Evolutionary conservation across 139 green algal genomes (phyloP).

Genomic region (Pedinophyceae sp.): DNA sequence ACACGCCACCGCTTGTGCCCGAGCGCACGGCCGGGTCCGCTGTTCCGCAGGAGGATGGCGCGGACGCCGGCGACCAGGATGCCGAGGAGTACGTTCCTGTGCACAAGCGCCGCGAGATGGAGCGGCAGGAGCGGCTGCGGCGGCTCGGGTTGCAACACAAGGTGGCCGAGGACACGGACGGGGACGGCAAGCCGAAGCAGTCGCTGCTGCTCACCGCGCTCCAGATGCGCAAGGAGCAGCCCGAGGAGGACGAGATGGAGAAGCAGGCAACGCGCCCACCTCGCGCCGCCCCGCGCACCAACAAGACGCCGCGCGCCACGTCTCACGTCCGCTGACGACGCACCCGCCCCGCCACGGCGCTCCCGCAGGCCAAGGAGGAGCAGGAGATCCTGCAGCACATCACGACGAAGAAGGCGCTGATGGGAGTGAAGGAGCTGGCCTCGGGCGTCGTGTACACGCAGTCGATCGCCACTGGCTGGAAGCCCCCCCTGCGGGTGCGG

Average conservation of each 20-base stretch:
- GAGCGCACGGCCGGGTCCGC: background rate
- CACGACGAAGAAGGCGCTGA: conserved; percentile 74
- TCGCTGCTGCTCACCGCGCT: background rate
- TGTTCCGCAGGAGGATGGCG: background rate
- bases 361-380: conserved; percentile 48
- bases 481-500: conserved; percentile 61
- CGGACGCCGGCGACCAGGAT: background rate
- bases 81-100: conserved; percentile 73
- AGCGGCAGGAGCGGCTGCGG: conserved; percentile 36
- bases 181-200: background rate
- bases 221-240: conserved; percentile 13
- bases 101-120: conserved; percentile 51
- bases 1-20: background rate
- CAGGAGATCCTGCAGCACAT: conserved; percentile 71
- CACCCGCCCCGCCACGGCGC: conserved; percentile 4
- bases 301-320: conserved; percentile 13
- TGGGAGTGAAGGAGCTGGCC: conserved; percentile 82
- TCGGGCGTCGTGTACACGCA: conserved; percentile 58
- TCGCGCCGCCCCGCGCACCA: background rate
- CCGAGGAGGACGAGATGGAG: conserved; percentile 45
- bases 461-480: conserved; percentile 78
- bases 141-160: conserved; percentile 16
- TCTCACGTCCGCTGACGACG: conserved; percentile 2
- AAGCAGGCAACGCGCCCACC: conserved; percentile 14
- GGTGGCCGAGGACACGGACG: conserved; percentile 5